Evolutionary conservation across 2,329 filamentous ascomycete genomes (phyloP).

Genomic region (Plectosphaerella plurivora): DNA sequence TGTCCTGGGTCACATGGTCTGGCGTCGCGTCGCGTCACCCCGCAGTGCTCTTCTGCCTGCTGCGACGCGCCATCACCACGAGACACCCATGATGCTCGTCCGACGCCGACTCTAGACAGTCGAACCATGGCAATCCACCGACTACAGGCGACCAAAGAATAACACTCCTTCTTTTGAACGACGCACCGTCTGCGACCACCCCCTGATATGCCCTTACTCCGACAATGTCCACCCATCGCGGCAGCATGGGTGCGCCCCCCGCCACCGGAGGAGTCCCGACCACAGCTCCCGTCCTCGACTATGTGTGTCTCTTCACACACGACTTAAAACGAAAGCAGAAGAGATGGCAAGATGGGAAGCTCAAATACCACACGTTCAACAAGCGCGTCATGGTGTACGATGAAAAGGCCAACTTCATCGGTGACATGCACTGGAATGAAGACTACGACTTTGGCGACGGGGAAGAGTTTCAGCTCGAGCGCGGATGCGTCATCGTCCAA

Average conservation of each 20-base stretch:
- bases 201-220: neutral
- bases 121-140: no score
- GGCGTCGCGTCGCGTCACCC: neutral
- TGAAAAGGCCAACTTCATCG: slow-evolving; percentile 72
- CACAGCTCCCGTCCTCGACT: slow-evolving; percentile 75
- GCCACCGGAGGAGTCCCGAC: slow-evolving; percentile 35
- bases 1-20: neutral
- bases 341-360: slow-evolving; percentile 86
- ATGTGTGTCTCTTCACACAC: slow-evolving; percentile 80
- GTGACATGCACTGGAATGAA: slow-evolving; percentile 77
- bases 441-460: slow-evolving; percentile 69
- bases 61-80: no score
- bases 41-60: no score
- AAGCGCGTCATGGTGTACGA: slow-evolving; percentile 88
- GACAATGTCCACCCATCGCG: neutral
- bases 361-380: slow-evolving; percentile 89
- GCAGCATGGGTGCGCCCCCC: neutral
- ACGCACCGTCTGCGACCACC: neutral
- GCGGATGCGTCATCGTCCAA: slow-evolving; percentile 71
- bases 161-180: neutral
- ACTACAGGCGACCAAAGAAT: no score
- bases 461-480: slow-evolving; percentile 76
- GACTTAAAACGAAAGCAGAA: slow-evolving; percentile 85
- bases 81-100: no score
- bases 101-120: no score